A percentile compares a stretch with the other conserved stretches of the same genome.
These are phyloP conservation scores for Scheffersomyces parashehatae DNA, from an alignment of 1,139 yeast genomes.

Conservation along the genomic window DNA sequence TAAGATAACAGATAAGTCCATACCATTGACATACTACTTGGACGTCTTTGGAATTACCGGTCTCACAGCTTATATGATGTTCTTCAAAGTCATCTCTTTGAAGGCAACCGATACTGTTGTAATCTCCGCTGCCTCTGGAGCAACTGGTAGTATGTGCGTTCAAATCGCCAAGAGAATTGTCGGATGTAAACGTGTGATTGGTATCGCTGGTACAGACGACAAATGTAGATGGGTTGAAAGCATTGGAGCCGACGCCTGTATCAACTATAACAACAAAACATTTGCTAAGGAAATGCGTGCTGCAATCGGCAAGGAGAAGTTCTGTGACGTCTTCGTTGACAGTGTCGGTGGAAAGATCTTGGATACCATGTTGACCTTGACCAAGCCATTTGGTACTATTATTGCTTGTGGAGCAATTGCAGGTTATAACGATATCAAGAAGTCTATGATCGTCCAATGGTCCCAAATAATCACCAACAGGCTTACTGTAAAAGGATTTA, in stretches of 20 bases:
- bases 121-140: slow-evolving; percentile 35
- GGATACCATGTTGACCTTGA: slow-evolving; percentile 42
- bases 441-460: slow-evolving; percentile 13
- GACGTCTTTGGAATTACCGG: slow-evolving; percentile 42
- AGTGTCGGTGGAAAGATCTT: slow-evolving; percentile 67
- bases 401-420: slow-evolving; percentile 66
- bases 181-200: slow-evolving; percentile 29
- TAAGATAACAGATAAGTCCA: slow-evolving; percentile 8
- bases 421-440: slow-evolving; percentile 42
- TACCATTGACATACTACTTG: slow-evolving; percentile 34
- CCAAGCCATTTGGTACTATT: slow-evolving; percentile 46
- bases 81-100: slow-evolving; percentile 24
- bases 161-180: slow-evolving; percentile 31
- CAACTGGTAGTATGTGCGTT: slow-evolving; percentile 32
- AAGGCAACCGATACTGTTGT: slow-evolving; percentile 26
- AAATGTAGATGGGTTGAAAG: slow-evolving; percentile 31
- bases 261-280: slow-evolving; percentile 20
- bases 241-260: slow-evolving; percentile 31
- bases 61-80: slow-evolving; percentile 31
- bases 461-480: slow-evolving; percentile 26
- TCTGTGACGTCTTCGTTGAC: slow-evolving; percentile 43
- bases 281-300: slow-evolving; percentile 11
- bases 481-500: slow-evolving; percentile 21
- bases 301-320: slow-evolving; percentile 17
- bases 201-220: slow-evolving; percentile 31